A percentile compares a stretch with the other conserved stretches of the same genome.
These are phyloP conservation scores for Pseudocercospora fuligena DNA, from an alignment of 2,329 filamentous ascomycete genomes.

Conservation along the genomic window DNA sequence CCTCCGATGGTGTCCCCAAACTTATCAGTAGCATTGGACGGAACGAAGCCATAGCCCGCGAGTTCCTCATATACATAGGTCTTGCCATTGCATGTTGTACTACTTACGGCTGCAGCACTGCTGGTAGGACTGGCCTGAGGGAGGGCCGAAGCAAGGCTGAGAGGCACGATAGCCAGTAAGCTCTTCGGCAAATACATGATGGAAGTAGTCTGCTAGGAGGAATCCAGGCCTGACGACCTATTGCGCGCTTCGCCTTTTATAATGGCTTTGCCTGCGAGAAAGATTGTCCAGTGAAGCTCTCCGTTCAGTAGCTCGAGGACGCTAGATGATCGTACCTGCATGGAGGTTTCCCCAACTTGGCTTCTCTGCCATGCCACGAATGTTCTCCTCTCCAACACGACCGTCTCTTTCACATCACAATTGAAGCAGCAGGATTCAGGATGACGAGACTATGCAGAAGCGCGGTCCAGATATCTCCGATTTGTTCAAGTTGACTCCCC, in stretches of 20 bases:
- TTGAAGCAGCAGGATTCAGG: neutral
- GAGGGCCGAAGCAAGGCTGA: conserved; percentile 4
- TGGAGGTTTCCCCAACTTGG: neutral
- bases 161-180: conserved; percentile 17
- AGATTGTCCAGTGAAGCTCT: no score
- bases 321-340: conserved; percentile 8
- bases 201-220: neutral
- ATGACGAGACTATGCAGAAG: neutral
- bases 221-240: neutral
- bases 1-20: conserved; percentile 72
- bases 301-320: neutral
- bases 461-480: neutral
- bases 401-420: neutral
- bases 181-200: conserved; percentile 13
- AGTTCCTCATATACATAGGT: conserved; percentile 69
- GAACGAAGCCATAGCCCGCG: conserved; percentile 68
- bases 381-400: neutral
- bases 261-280: neutral
- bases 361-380: neutral
- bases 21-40: conserved; percentile 64
- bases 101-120: conserved; percentile 43
- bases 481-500: neutral
- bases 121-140: neutral
- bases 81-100: conserved; percentile 63
- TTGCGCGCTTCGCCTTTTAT: neutral